Evolutionary conservation across 148 eudicot genomes (phyloP).

Genomic region (Drosera capensis): DNA sequence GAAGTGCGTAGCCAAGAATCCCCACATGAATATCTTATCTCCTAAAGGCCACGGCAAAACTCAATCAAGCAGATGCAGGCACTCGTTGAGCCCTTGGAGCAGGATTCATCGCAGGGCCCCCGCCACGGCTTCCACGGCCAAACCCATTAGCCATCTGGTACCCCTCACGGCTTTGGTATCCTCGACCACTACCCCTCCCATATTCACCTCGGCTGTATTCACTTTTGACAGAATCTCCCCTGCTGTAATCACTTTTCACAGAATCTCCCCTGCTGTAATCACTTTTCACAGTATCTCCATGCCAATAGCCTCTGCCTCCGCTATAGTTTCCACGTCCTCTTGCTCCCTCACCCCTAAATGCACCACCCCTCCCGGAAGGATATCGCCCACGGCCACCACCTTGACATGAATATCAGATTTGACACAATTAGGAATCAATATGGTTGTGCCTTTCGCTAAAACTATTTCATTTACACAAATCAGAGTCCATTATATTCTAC

Average conservation of each 20-base stretch:
- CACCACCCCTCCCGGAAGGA: slow-evolving; percentile 43
- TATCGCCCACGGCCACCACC: slow-evolving; percentile 45
- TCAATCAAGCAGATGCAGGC: slow-evolving; percentile 33
- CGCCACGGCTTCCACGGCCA: slow-evolving; percentile 34
- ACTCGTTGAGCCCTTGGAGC: slow-evolving; percentile 31
- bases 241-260: slow-evolving; percentile 34
- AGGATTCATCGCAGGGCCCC: slow-evolving; percentile 22
- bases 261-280: slow-evolving; percentile 62
- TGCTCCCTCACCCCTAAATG: slow-evolving; percentile 62
- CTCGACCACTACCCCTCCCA: slow-evolving; percentile 29
- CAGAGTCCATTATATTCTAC: too few relatives aligned
- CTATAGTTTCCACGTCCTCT: slow-evolving; percentile 59
- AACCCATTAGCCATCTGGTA: slow-evolving; percentile 16
- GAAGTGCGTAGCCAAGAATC: not conserved
- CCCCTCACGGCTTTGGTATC: slow-evolving; percentile 35
- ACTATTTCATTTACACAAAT: not conserved
- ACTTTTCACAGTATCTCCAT: too few relatives aligned
- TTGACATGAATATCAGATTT: slow-evolving; percentile 8
- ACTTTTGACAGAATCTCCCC: slow-evolving; percentile 39
- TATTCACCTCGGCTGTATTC: slow-evolving; percentile 30
- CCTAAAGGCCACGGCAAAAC: not conserved
- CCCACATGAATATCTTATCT: not conserved
- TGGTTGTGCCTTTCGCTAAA: not conserved
- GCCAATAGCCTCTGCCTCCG: slow-evolving; percentile 38
- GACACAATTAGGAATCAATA: not conserved